Conservation (phyloP, 371 early-diverging fungal genomes). For the Catenaria anguillulae region DNA sequence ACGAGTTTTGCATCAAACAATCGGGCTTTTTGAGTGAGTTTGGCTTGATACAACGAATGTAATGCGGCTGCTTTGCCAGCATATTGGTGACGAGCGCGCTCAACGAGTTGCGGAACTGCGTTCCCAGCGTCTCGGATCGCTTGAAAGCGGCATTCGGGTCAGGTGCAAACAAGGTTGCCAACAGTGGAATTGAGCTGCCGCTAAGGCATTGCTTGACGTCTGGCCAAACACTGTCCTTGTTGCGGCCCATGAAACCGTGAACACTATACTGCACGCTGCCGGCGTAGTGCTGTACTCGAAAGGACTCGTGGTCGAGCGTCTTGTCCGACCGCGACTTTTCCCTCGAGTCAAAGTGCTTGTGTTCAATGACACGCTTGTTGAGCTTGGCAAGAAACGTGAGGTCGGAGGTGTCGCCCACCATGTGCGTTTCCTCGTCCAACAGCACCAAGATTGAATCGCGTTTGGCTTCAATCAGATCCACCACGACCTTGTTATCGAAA, state of each 20-base stretch:
- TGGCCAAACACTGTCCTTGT: constrained; percentile 26
- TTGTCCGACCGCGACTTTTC: constrained; percentile 12
- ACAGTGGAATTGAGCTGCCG: neutral
- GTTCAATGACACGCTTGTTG: constrained; percentile 9
- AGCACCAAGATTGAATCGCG: constrained; percentile 29
- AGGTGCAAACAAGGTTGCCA: neutral
- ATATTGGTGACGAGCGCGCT: constrained; percentile 6
- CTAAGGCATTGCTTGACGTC: constrained; percentile 8
- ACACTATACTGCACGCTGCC: constrained; percentile 33
- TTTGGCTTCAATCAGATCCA: constrained; percentile 22
- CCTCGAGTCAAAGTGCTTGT: constrained; percentile 19
- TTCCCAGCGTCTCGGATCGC: constrained; percentile 7
- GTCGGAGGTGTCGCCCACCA: constrained; percentile 23
- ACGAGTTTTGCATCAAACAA: constrained; percentile 18
- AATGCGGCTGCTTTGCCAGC: constrained; percentile 21
- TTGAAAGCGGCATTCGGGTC: neutral
- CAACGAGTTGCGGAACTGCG: constrained; percentile 9
- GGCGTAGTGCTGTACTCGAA: constrained; percentile 40
- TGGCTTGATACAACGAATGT: constrained; percentile 36
- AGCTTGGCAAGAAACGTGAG: constrained; percentile 21
- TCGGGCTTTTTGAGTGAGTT: constrained; percentile 20
- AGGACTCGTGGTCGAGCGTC: constrained; percentile 12
- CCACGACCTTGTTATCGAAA: constrained; percentile 21
- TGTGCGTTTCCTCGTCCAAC: constrained; percentile 44
- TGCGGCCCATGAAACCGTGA: constrained; percentile 35